Percentiles rank a stretch among this genome's conserved stretches.
Conservation (phyloP, 179 eudicot species). For the Beta macrorhiza region DNA sequence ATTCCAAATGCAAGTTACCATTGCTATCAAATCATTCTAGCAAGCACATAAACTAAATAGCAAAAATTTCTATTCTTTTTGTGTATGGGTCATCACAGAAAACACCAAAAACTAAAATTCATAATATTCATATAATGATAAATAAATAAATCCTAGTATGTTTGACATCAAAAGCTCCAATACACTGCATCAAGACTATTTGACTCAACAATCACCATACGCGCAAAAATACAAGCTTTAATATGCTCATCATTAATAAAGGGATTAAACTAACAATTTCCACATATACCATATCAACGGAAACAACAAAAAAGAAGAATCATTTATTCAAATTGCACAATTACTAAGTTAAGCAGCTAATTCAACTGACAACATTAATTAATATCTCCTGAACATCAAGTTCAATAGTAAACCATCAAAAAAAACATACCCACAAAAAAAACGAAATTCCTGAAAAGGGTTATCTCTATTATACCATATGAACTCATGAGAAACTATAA, state of each 20-base stretch:
- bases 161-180: background rate
- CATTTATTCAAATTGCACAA: background rate
- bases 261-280: background rate
- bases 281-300: background rate
- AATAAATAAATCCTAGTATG: too few species aligned
- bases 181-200: background rate
- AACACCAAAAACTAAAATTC: background rate
- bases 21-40: background rate
- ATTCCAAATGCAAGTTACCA: background rate
- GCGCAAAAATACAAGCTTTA: background rate
- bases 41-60: background rate
- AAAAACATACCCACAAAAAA: background rate
- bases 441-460: background rate
- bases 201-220: too few species aligned
- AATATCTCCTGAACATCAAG: background rate
- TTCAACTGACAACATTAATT: background rate
- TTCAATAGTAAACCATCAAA: background rate
- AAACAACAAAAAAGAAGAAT: background rate
- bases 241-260: background rate
- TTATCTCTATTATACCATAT: background rate
- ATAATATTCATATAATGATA: too few species aligned
- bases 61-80: background rate
- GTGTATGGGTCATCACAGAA: background rate
- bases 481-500: background rate
- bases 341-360: background rate